phyloP scores from a whole-genome alignment of 441 rosid genomes.

The Melianthus villosus region DNA sequence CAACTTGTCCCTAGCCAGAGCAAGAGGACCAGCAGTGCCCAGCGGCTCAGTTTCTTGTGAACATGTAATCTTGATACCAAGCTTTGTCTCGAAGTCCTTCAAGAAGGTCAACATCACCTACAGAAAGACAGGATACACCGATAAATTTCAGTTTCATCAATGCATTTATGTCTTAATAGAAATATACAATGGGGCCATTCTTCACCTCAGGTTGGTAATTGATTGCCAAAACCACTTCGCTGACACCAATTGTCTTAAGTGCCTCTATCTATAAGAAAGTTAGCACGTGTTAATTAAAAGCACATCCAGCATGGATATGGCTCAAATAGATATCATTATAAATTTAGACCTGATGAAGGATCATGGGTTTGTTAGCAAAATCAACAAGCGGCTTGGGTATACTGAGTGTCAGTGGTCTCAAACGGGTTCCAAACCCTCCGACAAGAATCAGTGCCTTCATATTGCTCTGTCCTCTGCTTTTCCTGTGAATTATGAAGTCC shows the following conservation, averaged over 20 bases:
- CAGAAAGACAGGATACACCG: constrained; percentile 8
- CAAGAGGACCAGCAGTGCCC: constrained; percentile 97
- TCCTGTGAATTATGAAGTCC: constrained; percentile 23
- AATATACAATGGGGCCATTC: neutral
- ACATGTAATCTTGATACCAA: constrained; percentile 81
- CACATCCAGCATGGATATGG: neutral
- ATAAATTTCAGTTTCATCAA: neutral
- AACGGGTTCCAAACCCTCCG: constrained; percentile 90
- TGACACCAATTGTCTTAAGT: constrained; percentile 79
- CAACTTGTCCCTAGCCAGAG: constrained; percentile 83
- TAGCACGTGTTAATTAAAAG: neutral
- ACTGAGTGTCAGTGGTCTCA: constrained; percentile 93
- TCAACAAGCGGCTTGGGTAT: constrained; percentile 95
- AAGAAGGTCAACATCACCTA: constrained; percentile 88
- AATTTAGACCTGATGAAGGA: constrained; percentile 77
- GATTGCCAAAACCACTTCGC: constrained; percentile 87
- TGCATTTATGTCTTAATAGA: neutral
- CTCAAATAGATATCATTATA: neutral
- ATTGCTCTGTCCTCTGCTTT: constrained; percentile 17
- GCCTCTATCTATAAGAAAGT: constrained; percentile 63
- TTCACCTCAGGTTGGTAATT: constrained; percentile 89
- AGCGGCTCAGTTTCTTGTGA: constrained; percentile 98
- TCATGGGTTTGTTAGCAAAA: constrained; percentile 95
- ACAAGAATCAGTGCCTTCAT: constrained; percentile 99
- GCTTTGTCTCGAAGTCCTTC: constrained; percentile 75